Conservation (phyloP, 805 yeast genomes). For the Debaryomyces tyrocola region DNA sequence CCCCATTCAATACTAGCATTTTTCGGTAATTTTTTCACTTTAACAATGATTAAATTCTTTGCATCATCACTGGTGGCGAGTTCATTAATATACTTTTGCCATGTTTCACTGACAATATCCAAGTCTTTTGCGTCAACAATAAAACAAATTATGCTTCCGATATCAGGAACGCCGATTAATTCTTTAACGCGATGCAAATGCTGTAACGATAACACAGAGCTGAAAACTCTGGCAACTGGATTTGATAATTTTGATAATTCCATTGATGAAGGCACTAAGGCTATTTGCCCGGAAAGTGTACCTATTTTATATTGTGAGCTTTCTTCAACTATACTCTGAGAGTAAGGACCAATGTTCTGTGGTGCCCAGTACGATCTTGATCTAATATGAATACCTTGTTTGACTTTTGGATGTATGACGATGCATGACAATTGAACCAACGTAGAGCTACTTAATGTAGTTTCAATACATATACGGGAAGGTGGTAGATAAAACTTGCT, state of each 20-base stretch:
- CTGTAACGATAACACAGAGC: conserved; percentile 64
- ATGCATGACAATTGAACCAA: conserved; percentile 62
- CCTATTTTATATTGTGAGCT: conserved; percentile 44
- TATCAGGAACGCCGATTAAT: conserved; percentile 47
- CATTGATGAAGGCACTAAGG: conserved; percentile 75
- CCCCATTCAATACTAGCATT: conserved; percentile 74
- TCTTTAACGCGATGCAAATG: conserved; percentile 66
- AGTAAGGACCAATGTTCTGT: conserved; percentile 95
- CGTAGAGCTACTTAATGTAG: conserved; percentile 41
- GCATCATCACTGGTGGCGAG: conserved; percentile 16
- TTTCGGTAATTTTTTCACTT: conserved; percentile 60
- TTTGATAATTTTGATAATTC: conserved; percentile 26
- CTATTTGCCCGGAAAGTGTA: conserved; percentile 86
- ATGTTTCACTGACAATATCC: conserved; percentile 33
- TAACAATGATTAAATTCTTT: conserved; percentile 47
- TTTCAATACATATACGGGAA: conserved; percentile 80
- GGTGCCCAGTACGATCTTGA: conserved; percentile 98
- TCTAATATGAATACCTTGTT: conserved; percentile 83
- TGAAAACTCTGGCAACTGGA: conserved; percentile 18
- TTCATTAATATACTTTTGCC: conserved; percentile 42
- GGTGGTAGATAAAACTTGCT: conserved; percentile 69
- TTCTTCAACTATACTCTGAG: conserved; percentile 68
- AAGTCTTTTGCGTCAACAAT: conserved; percentile 38
- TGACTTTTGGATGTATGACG: conserved; percentile 36
- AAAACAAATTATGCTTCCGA: conserved; percentile 56